phyloP scores from a whole-genome alignment of 129 eudicot species.

The Tagetes erecta region DNA sequence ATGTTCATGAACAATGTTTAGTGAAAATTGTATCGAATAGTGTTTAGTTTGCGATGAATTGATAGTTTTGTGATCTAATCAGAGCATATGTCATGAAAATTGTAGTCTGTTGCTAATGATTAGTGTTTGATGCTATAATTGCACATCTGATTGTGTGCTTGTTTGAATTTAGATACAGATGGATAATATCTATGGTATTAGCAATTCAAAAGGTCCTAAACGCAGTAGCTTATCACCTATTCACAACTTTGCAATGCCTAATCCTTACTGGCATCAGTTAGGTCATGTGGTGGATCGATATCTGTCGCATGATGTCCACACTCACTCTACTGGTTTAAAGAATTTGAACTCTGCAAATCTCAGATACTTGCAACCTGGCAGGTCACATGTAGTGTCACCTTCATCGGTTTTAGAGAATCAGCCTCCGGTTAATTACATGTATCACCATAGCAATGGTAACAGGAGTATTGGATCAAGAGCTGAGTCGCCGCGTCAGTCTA shows the following conservation, averaged over 20 bases:
- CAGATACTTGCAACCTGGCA: slow-evolving; percentile 33
- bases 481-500: slow-evolving; percentile 22
- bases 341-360: slow-evolving; percentile 34
- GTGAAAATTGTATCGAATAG: not conserved
- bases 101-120: not conserved
- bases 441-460: slow-evolving; percentile 15
- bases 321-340: slow-evolving; percentile 21
- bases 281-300: slow-evolving; percentile 47
- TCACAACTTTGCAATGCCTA: slow-evolving; percentile 20
- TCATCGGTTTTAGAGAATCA: slow-evolving; percentile 16
- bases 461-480: slow-evolving; percentile 10
- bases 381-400: slow-evolving; percentile 20
- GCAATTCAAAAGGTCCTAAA: slow-evolving; percentile 38
- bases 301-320: slow-evolving; percentile 39
- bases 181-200: slow-evolving; percentile 40
- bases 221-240: slow-evolving; percentile 44
- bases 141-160: slow-evolving; percentile 8
- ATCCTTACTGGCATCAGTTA: slow-evolving; percentile 28
- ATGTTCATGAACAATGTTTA: not conserved
- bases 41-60: slow-evolving; percentile 13
- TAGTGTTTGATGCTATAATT: not conserved
- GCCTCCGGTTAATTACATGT: slow-evolving; percentile 25
- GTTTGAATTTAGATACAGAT: slow-evolving; percentile 32
- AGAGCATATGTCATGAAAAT: slow-evolving; percentile 9
- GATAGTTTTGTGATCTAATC: slow-evolving; percentile 17